Conservation (phyloP, 2,329 filamentous ascomycete species). For the Aschersonia sp. region DNA sequence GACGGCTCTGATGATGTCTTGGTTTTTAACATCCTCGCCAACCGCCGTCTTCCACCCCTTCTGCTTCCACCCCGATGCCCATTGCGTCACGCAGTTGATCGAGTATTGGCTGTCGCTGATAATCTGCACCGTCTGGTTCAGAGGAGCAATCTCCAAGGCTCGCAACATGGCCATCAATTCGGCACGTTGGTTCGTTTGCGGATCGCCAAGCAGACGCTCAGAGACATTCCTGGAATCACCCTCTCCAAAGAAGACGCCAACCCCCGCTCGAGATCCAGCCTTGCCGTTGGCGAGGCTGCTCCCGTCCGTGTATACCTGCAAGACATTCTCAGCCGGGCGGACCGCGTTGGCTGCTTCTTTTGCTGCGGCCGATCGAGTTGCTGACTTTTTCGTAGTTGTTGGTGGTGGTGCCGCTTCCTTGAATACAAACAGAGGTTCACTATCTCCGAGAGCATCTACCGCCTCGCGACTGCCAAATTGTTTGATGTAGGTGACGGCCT, state of each 20-base stretch:
- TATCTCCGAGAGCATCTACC: constrained; percentile 23
- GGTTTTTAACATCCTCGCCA: constrained; percentile 67
- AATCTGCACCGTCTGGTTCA: constrained; percentile 57
- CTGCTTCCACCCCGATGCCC: constrained; percentile 64
- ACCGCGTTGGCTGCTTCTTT: neutral
- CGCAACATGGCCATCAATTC: constrained; percentile 81
- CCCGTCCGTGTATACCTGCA: constrained; percentile 46
- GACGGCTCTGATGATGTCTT: constrained; percentile 66
- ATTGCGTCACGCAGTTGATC: constrained; percentile 77
- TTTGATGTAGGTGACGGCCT: constrained; percentile 66
- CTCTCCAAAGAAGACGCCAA: constrained; percentile 49
- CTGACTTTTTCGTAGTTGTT: constrained; percentile 13
- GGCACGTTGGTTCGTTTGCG: constrained; percentile 92
- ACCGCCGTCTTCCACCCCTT: constrained; percentile 65
- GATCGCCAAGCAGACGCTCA: constrained; percentile 56
- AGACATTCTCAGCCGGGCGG: constrained; percentile 9
- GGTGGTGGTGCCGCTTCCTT: constrained; percentile 7
- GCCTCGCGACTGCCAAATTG: constrained; percentile 29
- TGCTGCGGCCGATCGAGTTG: neutral
- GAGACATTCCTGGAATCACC: constrained; percentile 51
- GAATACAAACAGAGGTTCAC: constrained; percentile 4
- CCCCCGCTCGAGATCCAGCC: constrained; percentile 37
- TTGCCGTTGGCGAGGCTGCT: constrained; percentile 45
- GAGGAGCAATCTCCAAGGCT: constrained; percentile 62
- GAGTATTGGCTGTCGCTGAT: constrained; percentile 83